These are phyloP conservation scores for Phycomyces nitens DNA, from an alignment of 192 early-diverging fungal species.

Conservation along the genomic window DNA sequence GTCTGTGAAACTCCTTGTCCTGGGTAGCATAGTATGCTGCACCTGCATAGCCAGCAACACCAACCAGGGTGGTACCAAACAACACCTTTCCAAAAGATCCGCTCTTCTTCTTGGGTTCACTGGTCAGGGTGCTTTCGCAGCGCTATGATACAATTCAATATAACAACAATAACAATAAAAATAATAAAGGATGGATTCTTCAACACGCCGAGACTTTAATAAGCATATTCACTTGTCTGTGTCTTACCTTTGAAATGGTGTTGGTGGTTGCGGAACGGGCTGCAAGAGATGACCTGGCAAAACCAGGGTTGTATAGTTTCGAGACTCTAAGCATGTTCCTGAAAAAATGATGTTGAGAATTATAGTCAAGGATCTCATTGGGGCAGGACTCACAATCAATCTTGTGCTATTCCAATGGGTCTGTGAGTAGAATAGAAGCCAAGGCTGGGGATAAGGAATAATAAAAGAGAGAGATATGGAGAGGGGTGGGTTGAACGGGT, in stretches of 20 bases:
- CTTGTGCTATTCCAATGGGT: no score
- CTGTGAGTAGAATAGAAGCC: no score
- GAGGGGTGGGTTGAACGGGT: no score
- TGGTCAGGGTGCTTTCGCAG: constrained; percentile 19
- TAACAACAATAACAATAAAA: background rate
- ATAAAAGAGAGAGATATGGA: no score
- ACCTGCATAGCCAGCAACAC: constrained; percentile 44
- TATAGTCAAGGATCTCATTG: no score
- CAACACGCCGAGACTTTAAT: background rate
- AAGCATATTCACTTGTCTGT: background rate
- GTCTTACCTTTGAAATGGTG: constrained; percentile 16
- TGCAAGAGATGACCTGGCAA: constrained; percentile 12
- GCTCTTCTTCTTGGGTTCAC: constrained; percentile 2
- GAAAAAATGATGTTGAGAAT: background rate
- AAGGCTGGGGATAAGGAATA: no score
- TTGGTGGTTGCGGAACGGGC: background rate
- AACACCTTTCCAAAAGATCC: constrained; percentile 18
- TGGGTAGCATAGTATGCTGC: constrained; percentile 48
- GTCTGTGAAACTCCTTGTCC: constrained; percentile 53
- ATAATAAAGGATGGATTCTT: background rate
- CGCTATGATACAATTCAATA: constrained; percentile 5
- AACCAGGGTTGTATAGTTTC: constrained; percentile 15
- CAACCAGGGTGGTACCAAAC: constrained; percentile 20
- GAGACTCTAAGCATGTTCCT: constrained; percentile 22
- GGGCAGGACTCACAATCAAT: no score